Conservation (phyloP, 2,329 filamentous ascomycete genomes). For the Epichloe bromicola region DNA sequence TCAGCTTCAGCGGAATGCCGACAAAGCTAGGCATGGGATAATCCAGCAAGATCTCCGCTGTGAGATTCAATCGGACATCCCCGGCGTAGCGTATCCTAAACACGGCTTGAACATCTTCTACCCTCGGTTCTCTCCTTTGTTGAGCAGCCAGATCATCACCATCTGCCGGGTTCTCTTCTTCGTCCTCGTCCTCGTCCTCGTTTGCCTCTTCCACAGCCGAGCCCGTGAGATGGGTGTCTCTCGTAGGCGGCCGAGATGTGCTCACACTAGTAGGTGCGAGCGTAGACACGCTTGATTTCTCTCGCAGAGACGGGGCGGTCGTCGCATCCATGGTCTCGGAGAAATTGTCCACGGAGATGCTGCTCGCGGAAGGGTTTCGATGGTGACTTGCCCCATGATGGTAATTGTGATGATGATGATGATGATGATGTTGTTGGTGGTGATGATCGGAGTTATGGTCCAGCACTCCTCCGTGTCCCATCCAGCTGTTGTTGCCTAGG, state of each 20-base stretch:
- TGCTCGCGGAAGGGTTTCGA: constrained; percentile 33
- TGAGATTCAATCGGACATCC: constrained; percentile 75
- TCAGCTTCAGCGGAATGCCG: constrained; percentile 84
- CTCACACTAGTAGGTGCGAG: constrained; percentile 41
- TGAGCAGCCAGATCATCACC: background rate
- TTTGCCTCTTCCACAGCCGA: constrained; percentile 26
- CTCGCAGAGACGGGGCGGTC: constrained; percentile 29
- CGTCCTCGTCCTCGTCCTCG: constrained; percentile 18
- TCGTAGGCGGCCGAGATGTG: constrained; percentile 43
- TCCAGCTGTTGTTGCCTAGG: constrained; percentile 23
- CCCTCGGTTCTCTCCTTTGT: constrained; percentile 53
- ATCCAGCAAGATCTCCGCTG: constrained; percentile 88
- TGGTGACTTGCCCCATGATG: constrained; percentile 21
- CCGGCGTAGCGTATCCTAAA: constrained; percentile 84
- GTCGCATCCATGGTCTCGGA: constrained; percentile 14
- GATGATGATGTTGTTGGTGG: constrained; percentile 1
- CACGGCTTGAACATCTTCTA: constrained; percentile 85
- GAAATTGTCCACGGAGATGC: constrained; percentile 32
- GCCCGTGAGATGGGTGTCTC: constrained; percentile 30
- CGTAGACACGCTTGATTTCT: constrained; percentile 51
- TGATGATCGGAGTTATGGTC: constrained; percentile 6
- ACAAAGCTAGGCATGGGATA: constrained; percentile 99
- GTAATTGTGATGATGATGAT: constrained; percentile 3
- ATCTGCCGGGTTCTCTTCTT: constrained; percentile 14
- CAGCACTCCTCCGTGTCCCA: constrained; percentile 11